A percentile compares a stretch with the other conserved stretches of the same genome.
These are phyloP conservation scores for Eleusine indica DNA, from an alignment of 176 grass and related monocot genomes.

Conservation along the genomic window DNA sequence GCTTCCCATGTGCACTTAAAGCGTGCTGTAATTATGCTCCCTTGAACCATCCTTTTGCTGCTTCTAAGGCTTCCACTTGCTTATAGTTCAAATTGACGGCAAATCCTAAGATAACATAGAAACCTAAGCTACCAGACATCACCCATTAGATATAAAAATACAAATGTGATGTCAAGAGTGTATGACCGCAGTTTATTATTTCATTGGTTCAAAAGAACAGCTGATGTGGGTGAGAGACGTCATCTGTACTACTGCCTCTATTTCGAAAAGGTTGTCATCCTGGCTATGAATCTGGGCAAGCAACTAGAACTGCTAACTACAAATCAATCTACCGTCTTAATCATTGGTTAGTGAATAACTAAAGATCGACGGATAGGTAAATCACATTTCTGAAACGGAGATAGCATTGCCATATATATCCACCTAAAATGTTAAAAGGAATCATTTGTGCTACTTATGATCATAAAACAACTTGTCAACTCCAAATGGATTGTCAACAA, in stretches of 20 bases:
- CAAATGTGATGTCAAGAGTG: neutral
- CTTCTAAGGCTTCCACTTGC: slow-evolving; percentile 18
- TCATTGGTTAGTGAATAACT: too few species aligned
- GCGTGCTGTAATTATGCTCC: slow-evolving; percentile 21
- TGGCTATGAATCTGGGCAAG: too few species aligned
- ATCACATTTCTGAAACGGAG: too few species aligned
- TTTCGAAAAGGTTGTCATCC: too few species aligned
- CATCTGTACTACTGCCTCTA: too few species aligned
- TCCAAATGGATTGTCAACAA: neutral
- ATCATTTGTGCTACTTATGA: neutral
- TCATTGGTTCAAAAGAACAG: slow-evolving; percentile 1
- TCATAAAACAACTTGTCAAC: neutral
- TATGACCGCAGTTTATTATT: neutral
- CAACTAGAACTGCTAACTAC: too few species aligned
- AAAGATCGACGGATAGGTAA: too few species aligned
- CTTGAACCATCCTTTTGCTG: slow-evolving; percentile 27
- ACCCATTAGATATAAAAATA: neutral
- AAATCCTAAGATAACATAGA: neutral
- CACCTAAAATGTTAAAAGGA: neutral
- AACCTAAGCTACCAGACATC: neutral
- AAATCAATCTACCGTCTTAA: too few species aligned
- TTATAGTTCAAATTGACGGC: neutral
- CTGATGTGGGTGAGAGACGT: neutral
- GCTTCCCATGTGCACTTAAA: slow-evolving; percentile 38
- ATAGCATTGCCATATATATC: too few species aligned